phyloP scores from a whole-genome alignment of 345 rosid species.

The Brassica rapa region DNA sequence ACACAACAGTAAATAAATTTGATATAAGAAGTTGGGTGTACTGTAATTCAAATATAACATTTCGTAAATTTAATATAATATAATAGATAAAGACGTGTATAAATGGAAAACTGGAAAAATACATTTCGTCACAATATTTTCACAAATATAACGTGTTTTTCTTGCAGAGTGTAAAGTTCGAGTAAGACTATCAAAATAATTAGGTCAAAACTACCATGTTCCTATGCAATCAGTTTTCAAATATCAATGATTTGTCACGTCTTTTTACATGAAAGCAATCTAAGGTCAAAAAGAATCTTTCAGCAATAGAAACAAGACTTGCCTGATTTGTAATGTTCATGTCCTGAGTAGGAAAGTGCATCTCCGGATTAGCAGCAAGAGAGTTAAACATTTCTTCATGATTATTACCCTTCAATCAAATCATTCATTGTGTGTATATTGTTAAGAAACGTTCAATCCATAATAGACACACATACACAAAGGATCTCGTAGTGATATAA shows the following conservation, averaged over 20 bases:
- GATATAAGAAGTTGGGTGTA: slow-evolving; percentile 8
- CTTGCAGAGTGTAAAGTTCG: not conserved
- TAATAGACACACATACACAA: not conserved
- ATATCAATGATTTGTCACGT: not conserved
- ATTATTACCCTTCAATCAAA: not conserved
- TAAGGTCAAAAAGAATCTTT: not conserved
- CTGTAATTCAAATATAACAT: not conserved
- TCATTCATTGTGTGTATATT: not conserved
- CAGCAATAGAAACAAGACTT: not conserved
- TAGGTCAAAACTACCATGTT: not conserved
- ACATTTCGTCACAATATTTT: not conserved
- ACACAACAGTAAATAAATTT: not conserved
- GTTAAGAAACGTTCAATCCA: not conserved
- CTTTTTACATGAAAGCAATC: not conserved
- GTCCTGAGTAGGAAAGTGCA: slow-evolving; percentile 2
- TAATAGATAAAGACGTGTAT: not conserved
- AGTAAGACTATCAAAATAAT: not conserved
- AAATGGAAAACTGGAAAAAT: not conserved
- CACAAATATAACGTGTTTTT: not conserved
- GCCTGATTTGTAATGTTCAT: slow-evolving; percentile 13
- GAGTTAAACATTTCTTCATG: not conserved
- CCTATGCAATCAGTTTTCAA: slow-evolving; percentile 28
- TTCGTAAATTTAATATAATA: not conserved
- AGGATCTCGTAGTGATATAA: not conserved
- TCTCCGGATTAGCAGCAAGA: not conserved